phyloP scores from a whole-genome alignment of 306 rosid species.

The Gleditsia sinensis region DNA sequence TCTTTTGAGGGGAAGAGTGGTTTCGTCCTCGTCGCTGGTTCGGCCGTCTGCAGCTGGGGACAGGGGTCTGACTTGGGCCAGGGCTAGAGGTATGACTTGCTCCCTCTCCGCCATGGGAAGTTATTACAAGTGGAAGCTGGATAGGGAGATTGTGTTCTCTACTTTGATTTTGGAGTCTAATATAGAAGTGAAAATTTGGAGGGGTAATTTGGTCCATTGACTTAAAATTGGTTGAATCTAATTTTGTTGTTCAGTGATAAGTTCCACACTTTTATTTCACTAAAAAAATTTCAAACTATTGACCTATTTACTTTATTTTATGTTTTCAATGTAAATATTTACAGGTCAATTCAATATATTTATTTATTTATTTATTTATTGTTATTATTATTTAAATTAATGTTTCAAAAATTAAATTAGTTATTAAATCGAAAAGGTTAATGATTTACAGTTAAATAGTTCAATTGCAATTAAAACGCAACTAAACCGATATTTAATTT shows the following conservation, averaged over 20 bases:
- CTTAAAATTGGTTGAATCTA: not conserved
- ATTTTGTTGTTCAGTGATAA: too few relatives aligned
- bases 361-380: too few relatives aligned
- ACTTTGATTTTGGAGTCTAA: not conserved
- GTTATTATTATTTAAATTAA: too few relatives aligned
- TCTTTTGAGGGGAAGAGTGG: not conserved
- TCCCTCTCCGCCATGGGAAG: slow-evolving; percentile 45
- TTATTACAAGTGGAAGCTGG: not conserved
- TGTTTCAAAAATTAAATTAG: too few relatives aligned
- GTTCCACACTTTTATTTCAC: too few relatives aligned
- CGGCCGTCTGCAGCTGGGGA: slow-evolving; percentile 33
- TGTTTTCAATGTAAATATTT: too few relatives aligned
- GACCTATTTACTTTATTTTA: not conserved
- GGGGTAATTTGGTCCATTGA: not conserved
- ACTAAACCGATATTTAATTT: too few relatives aligned
- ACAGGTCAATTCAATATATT: too few relatives aligned
- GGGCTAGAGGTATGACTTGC: slow-evolving; percentile 41
- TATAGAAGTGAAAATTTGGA: not conserved
- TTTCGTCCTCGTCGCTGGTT: slow-evolving; percentile 24
- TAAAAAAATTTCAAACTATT: not conserved
- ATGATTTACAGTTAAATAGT: too few relatives aligned
- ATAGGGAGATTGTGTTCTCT: not conserved
- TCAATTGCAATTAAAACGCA: too few relatives aligned
- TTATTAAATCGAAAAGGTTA: too few relatives aligned
- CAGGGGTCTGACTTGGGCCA: slow-evolving; percentile 34